Evolutionary conservation across 106 monocot species (phyloP).

Genomic region (Dioscorea dumetorum): DNA sequence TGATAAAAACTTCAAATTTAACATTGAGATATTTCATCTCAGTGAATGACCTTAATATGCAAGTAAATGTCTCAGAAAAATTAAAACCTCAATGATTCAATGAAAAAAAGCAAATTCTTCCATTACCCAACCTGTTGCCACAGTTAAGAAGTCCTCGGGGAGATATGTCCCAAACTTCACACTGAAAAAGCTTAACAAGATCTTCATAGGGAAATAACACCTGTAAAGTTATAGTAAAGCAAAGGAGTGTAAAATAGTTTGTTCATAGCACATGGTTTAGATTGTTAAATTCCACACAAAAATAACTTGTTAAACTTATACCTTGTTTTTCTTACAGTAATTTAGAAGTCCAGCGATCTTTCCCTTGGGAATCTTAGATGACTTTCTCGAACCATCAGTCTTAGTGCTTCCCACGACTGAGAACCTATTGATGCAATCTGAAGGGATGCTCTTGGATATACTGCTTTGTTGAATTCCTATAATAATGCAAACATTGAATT

Average conservation of each 20-base stretch:
- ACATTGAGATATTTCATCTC: too few species aligned
- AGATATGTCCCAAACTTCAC: conserved; percentile 51
- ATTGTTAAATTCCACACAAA: not conserved
- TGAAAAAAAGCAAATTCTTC: too few species aligned
- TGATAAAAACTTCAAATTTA: too few species aligned
- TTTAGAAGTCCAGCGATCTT: conserved; percentile 31
- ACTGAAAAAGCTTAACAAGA: conserved; percentile 82
- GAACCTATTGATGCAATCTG: conserved; percentile 14
- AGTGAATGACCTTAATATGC: too few species aligned
- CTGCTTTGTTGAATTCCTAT: conserved; percentile 9
- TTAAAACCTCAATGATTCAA: too few species aligned
- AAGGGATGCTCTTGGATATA: conserved; percentile 8
- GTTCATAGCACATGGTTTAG: not conserved
- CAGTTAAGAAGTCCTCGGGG: conserved; percentile 94
- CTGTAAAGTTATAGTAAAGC: conserved; percentile 15
- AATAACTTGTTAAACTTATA: not conserved
- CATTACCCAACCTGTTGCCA: conserved; percentile 67
- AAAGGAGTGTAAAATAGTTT: conserved; percentile 3
- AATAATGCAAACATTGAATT: conserved; percentile 1
- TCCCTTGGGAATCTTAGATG: conserved; percentile 33
- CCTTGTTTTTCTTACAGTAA: conserved; percentile 47
- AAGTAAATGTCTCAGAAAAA: too few species aligned
- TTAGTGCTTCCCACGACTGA: conserved; percentile 16
- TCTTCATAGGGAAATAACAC: conserved; percentile 71
- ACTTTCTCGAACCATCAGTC: conserved; percentile 18